Percentiles rank a stretch among this genome's conserved stretches.
Conservation (phyloP, 129 eudicot species). For the Glebionis coronaria region DNA sequence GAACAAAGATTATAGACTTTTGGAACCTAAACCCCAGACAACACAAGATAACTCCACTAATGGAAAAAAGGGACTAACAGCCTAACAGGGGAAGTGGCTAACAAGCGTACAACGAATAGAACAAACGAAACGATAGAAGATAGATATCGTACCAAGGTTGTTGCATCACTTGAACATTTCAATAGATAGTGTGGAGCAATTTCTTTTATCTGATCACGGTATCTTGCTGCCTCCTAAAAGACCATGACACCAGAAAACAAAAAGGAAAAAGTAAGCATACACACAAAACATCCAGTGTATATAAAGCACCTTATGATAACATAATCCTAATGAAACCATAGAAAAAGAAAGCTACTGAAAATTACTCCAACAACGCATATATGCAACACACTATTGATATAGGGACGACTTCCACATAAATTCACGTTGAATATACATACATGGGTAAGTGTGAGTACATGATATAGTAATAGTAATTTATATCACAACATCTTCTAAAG, state of each 20-base stretch:
- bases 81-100: background rate
- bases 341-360: background rate
- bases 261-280: background rate
- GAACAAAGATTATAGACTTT: background rate
- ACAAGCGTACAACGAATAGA: background rate
- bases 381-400: background rate
- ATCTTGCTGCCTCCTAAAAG: slow-evolving; percentile 83
- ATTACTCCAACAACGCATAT: background rate
- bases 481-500: no score
- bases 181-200: slow-evolving; percentile 87
- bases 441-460: background rate
- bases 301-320: background rate
- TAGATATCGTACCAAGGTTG: slow-evolving; percentile 68
- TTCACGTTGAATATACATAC: background rate
- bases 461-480: background rate
- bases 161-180: slow-evolving; percentile 96
- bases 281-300: background rate
- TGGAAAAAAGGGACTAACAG: background rate
- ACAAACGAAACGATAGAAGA: background rate
- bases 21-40: background rate
- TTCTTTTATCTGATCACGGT: slow-evolving; percentile 78
- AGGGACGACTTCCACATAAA: background rate
- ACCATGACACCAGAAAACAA: slow-evolving; percentile 8
- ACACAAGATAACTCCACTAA: background rate
- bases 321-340: background rate